phyloP scores from a whole-genome alignment of 2,329 filamentous ascomycete genomes.

The Aspergillus arachidicola region DNA sequence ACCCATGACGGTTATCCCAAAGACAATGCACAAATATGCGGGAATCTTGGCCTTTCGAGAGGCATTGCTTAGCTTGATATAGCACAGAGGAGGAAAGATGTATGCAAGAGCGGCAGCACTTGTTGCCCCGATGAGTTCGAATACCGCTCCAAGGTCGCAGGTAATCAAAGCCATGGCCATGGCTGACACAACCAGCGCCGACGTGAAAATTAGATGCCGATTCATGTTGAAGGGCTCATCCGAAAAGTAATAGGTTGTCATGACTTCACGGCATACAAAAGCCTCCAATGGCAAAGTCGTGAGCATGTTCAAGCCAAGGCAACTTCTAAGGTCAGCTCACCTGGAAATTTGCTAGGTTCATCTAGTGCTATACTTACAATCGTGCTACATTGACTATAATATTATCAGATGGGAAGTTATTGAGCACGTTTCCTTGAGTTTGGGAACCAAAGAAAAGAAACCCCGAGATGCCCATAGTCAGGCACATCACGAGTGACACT shows the following conservation, averaged over 20 bases:
- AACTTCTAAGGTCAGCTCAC: conserved; percentile 48
- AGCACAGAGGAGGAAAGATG: conserved; percentile 91
- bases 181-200: conserved; percentile 75
- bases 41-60: conserved; percentile 75
- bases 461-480: conserved; percentile 82
- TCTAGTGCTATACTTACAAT: conserved; percentile 52
- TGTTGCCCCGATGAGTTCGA: conserved; percentile 94
- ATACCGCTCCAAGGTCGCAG: conserved; percentile 90
- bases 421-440: conserved; percentile 93
- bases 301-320: conserved; percentile 98
- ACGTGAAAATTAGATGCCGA: conserved; percentile 84
- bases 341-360: background rate
- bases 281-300: conserved; percentile 94
- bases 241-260: conserved; percentile 81
- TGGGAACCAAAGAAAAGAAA: conserved; percentile 92
- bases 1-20: conserved; percentile 78
- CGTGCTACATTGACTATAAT: conserved; percentile 92
- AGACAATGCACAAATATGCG: conserved; percentile 70
- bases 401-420: conserved; percentile 93
- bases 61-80: conserved; percentile 83
- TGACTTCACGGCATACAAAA: conserved; percentile 96
- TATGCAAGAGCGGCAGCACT: conserved; percentile 93
- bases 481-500: conserved; percentile 88
- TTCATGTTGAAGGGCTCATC: conserved; percentile 77
- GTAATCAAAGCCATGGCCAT: conserved; percentile 79